A percentile compares a stretch with the other conserved stretches of the same genome.
Evolutionary conservation across 2,329 filamentous ascomycete species (phyloP).

Genomic region (Fusarium tjaetaba): DNA sequence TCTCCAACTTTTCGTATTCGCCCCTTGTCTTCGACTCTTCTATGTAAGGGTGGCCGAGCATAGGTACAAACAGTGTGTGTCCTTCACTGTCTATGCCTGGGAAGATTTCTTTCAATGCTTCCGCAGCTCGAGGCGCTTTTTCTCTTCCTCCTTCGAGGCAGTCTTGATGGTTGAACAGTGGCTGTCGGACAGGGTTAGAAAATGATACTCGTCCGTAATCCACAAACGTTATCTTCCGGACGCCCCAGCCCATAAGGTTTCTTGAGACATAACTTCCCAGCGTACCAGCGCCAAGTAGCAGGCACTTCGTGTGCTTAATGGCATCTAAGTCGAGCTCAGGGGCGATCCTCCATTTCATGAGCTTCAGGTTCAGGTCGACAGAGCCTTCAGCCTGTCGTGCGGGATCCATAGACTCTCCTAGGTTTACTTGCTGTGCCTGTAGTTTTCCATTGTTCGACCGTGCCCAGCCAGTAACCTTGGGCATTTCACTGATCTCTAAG

Average conservation of each 20-base stretch:
- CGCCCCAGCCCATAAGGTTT: conserved; percentile 94
- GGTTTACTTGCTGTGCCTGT: conserved; percentile 78
- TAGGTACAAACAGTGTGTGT: conserved; percentile 86
- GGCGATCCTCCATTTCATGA: conserved; percentile 98
- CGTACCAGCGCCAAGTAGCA: conserved; percentile 91
- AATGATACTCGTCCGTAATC: conserved; percentile 95
- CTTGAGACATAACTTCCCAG: conserved; percentile 93
- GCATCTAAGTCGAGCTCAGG: conserved; percentile 86
- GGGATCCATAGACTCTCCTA: conserved; percentile 95
- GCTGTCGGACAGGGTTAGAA: conserved; percentile 95
- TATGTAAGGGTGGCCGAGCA: conserved; percentile 89
- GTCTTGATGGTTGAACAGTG: conserved; percentile 89
- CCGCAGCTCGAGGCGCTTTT: conserved; percentile 84
- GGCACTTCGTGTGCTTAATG: conserved; percentile 89
- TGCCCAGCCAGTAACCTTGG: conserved; percentile 96
- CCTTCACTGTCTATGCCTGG: conserved; percentile 87
- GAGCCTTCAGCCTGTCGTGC: conserved; percentile 87
- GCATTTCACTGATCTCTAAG: conserved; percentile 67
- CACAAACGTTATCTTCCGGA: conserved; percentile 93
- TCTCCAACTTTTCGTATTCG: conserved; percentile 80
- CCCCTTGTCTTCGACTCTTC: conserved; percentile 74
- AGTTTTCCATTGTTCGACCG: conserved; percentile 82
- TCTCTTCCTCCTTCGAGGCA: conserved; percentile 84
- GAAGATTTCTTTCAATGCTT: conserved; percentile 85
- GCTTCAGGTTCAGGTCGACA: conserved; percentile 93